Evolutionary conservation across 202 grass and related monocot genomes (phyloP), one percentile per base, ranked within the genome.

Genomic region (Schoenoplectus triqueter): DNA sequence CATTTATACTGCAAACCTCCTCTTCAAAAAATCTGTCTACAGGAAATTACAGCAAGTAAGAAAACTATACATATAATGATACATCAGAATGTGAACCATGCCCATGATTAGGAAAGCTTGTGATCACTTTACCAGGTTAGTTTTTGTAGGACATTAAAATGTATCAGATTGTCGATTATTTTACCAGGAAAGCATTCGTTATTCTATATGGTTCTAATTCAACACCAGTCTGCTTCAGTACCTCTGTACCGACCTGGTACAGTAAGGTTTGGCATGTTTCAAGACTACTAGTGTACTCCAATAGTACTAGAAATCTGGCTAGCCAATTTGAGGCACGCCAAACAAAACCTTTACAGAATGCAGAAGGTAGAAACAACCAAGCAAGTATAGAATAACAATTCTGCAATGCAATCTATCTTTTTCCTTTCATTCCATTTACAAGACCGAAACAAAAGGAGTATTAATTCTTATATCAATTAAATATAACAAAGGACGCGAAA

Each of bases 1-100:
- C 95, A 95, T 97, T 54, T 87, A 75, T 82, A 74, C 14, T 40
- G 72, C 15, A 44, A 78, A 64, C 19, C 20, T 60, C 55, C 10
- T 73, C 51, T 85, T 86, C 49, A 80, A 83, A 21, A 73, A 7
- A 1, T 73, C 7, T 48, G 42, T 46, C 79, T 20, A 46, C 65
- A 42, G 17, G 20, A 52, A 21, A 78, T 46, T 84, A 66, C 86
- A 87, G 20, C 69, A 83, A n/a, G 11, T 1, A 10, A 64, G n/a
- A 67, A 78, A 31, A 31, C 31, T 31, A 31, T 31, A 31, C 31
- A 31, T 31, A 31, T 31, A 31, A 31, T 31, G 31, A 31, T 31
- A 31, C 31, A 31, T 31, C 21, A 9, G 40, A 4, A 60, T 14
- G 45, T 68, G 17, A 64, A 80, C 44, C 8, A 5, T 18, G 44